Percentiles rank a stretch among this genome's conserved stretches.
These are phyloP conservation scores for Stipa capillata DNA, from an alignment of 176 grass and related monocot genomes.

Conservation along the genomic window DNA sequence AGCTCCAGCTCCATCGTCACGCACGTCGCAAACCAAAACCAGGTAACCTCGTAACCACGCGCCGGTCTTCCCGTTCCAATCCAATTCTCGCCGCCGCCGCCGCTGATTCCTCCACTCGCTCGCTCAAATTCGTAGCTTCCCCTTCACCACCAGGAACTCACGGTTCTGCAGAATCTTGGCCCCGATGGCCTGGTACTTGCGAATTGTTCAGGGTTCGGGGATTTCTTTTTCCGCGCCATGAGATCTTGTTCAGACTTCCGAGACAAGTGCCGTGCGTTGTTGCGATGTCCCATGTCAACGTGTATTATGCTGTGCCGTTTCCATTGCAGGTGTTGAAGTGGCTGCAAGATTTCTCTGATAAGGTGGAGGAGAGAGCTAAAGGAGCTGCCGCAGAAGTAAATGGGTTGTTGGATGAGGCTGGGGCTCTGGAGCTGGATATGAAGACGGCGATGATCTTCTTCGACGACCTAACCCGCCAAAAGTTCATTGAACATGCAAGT, in stretches of 20 bases:
- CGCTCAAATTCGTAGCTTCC: neutral
- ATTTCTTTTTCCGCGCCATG: too few relatives aligned
- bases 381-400: constrained; percentile 35
- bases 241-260: neutral
- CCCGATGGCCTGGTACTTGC: too few relatives aligned
- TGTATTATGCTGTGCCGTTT: neutral
- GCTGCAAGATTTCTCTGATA: constrained; percentile 54
- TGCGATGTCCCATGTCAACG: neutral
- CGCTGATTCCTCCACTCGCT: neutral
- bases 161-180: too few relatives aligned
- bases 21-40: constrained; percentile 10
- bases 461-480: constrained; percentile 31
- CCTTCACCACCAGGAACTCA: too few relatives aligned
- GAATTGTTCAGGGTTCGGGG: too few relatives aligned
- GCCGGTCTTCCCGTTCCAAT: neutral
- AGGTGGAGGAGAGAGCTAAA: constrained; percentile 50
- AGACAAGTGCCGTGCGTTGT: neutral
- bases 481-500: constrained; percentile 81
- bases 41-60: neutral
- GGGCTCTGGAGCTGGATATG: constrained; percentile 55
- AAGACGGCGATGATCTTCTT: constrained; percentile 45
- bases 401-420: constrained; percentile 35
- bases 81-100: neutral
- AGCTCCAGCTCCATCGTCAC: constrained; percentile 4
- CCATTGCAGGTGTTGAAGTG: constrained; percentile 46